Evolutionary conservation across 371 early-diverging fungal species (phyloP).

Genomic region (Saksenaea oblongispora): DNA sequence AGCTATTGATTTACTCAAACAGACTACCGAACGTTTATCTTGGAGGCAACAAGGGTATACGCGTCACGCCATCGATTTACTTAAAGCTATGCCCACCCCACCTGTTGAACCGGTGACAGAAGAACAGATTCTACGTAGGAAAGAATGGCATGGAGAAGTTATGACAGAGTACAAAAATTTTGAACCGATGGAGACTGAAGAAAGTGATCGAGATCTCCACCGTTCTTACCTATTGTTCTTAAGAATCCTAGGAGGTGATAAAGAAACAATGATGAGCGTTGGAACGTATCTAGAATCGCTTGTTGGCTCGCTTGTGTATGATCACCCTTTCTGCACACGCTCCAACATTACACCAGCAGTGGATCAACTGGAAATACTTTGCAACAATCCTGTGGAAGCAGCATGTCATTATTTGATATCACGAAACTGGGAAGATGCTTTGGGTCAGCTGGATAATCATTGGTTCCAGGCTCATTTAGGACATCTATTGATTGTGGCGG

Average conservation of each 20-base stretch:
- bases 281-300: conserved; percentile 17
- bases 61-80: background rate
- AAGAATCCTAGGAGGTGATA: conserved; percentile 16
- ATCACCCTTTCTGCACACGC: conserved; percentile 15
- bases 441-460: conserved; percentile 7
- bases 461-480: conserved; percentile 25
- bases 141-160: conserved; percentile 1
- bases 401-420: conserved; percentile 13
- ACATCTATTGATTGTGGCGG: conserved; percentile 17
- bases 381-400: conserved; percentile 2
- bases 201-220: background rate
- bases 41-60: background rate
- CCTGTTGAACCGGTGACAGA: background rate
- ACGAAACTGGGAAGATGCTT: conserved; percentile 17
- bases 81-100: background rate
- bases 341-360: background rate
- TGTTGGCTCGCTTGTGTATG: conserved; percentile 9
- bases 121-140: conserved; percentile 3
- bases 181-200: background rate
- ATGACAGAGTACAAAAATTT: background rate
- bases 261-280: conserved; percentile 5
- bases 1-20: conserved; percentile 12
- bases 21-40: background rate
- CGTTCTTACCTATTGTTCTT: background rate
- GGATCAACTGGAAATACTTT: background rate